Base-by-base conservation (phyloP, 495 filamentous ascomycete species). In the Aspergillus diversus region DNA sequence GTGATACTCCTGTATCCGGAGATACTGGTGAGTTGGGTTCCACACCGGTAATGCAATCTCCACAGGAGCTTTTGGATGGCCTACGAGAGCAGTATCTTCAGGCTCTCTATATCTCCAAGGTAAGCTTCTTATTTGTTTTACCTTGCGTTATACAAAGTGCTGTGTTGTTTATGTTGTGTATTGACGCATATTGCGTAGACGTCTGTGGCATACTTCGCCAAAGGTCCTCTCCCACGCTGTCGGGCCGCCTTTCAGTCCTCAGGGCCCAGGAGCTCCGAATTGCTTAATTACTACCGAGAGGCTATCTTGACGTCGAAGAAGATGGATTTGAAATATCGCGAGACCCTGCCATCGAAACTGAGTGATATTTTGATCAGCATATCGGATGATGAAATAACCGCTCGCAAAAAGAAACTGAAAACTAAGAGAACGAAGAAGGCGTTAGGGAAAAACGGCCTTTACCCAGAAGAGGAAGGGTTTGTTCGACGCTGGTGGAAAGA, bases 181-280 rank as follows among this genome's bases (percentile, higher is more conserved):
- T 27, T 27, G 21, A 27, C 73, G 57, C 67, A 68, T 32, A 33
- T 58, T 17, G 35, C 34, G 3, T 55, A 93, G 87, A 90, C 92
- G 27, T 95, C 95, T 12, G 77, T 98, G 67, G 96, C 94, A 65
- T 99, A 97, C 73, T 99, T 98, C 80, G 91, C 94, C 17, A 99
- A 99, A 80, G 95, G 95, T 2, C 92, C 95, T 5, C 81, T 98
- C 21, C 90, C 96, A n/a, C 85, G 92, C 68, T 92, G 91, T 21
- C 84, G 95, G 57, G 89, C 88, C 52, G 86, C 87, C 37, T 92
- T 96, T 63, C 85, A 90, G 66, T 74, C 84, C 32, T 79, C 85
- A 32, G 80, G 84, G 15, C 78, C 71, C 70, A 79, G 65, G 31
- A 56, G 71, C 13, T 49, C 54, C 4, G 83, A 90, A 51, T 76